Percentiles rank a stretch among this genome's conserved stretches.
These are phyloP conservation scores for Neonectria coccinea DNA, from an alignment of 2,329 filamentous ascomycete species.

Conservation along the genomic window DNA sequence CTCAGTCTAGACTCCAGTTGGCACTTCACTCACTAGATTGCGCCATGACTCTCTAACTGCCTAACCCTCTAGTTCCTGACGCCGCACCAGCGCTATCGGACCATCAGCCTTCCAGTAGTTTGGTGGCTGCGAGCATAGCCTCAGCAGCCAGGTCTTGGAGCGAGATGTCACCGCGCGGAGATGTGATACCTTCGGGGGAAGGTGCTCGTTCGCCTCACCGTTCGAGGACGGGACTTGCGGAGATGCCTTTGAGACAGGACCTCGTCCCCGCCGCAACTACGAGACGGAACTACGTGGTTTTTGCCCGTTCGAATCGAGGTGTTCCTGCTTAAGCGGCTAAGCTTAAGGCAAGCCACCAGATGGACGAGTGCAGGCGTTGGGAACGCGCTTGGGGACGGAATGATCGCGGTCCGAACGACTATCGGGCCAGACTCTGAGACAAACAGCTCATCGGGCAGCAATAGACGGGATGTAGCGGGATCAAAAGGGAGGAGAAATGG, in stretches of 20 bases:
- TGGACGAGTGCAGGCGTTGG: slow-evolving; percentile 19
- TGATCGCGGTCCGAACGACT: slow-evolving; percentile 16
- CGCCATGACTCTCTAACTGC: slow-evolving; percentile 26
- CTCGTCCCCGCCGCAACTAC: not conserved
- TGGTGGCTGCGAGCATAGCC: slow-evolving; percentile 1
- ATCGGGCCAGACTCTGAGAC: slow-evolving; percentile 10
- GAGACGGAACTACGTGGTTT: not conserved
- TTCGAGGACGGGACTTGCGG: not conserved
- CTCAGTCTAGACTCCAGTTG: slow-evolving; percentile 25
- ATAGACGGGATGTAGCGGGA: not conserved
- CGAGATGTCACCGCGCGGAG: slow-evolving; percentile 5
- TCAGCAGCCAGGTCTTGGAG: slow-evolving; percentile 1
- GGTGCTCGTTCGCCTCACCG: not conserved
- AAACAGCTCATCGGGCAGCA: slow-evolving; percentile 1
- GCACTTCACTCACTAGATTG: slow-evolving; percentile 9
- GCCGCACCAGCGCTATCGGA: slow-evolving; percentile 13
- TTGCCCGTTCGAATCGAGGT: slow-evolving; percentile 5
- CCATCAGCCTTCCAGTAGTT: not conserved
- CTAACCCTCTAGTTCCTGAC: slow-evolving; percentile 5
- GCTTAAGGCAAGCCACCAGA: slow-evolving; percentile 35
- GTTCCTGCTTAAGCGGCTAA: slow-evolving; percentile 26
- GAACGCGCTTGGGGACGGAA: slow-evolving; percentile 4
- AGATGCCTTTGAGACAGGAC: not conserved
- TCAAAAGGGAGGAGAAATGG: not conserved
- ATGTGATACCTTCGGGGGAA: slow-evolving; percentile 1